Conservation (phyloP, 2,329 filamentous ascomycete species). For the Pyrenochaeta sp. region DNA sequence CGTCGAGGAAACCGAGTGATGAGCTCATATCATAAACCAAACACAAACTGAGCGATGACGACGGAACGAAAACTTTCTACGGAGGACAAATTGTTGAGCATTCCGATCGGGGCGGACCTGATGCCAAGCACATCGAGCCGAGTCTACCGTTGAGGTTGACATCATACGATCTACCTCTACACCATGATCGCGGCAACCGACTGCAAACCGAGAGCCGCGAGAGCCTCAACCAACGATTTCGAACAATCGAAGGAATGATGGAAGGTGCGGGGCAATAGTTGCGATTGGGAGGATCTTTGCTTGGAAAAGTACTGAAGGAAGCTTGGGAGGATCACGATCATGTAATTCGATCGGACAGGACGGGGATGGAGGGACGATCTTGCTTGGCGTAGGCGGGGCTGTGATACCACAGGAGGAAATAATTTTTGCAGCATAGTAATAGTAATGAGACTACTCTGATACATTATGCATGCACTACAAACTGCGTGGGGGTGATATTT, state of each 20-base stretch:
- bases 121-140: not conserved
- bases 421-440: not conserved
- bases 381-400: not conserved
- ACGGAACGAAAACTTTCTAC: not conserved
- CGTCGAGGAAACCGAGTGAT: constrained; percentile 34
- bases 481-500: not conserved
- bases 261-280: not conserved
- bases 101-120: not conserved
- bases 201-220: not conserved
- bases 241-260: not conserved
- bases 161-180: not conserved
- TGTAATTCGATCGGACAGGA: not conserved
- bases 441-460: not conserved
- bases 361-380: not conserved
- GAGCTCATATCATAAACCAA: constrained; percentile 3
- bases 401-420: not conserved
- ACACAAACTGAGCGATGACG: not conserved
- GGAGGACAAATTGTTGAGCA: not conserved
- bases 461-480: not conserved
- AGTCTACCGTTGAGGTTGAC: not conserved
- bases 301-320: not conserved
- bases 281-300: not conserved
- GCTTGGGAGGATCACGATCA: constrained; percentile 1
- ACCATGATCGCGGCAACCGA: not conserved
- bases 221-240: not conserved